Base-by-base conservation (phyloP, 2,329 filamentous ascomycete genomes). In the Akanthomyces lecanii region DNA sequence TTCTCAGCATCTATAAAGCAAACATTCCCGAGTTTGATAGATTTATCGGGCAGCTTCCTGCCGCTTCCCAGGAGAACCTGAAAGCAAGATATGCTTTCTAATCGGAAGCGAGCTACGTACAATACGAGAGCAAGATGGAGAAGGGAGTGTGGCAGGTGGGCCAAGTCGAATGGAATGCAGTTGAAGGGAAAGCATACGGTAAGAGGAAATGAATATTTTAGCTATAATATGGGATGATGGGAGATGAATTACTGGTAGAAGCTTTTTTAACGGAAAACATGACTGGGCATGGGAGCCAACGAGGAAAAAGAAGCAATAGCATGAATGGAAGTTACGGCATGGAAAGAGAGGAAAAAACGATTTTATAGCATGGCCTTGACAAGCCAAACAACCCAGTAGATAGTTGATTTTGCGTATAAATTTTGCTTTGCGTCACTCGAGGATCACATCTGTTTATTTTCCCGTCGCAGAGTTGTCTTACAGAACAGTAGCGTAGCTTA, bases 1-100 rank as follows among this genome's bases (percentile, higher is more conserved):
- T 82, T 21, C 74, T 86, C 65, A 77, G 77, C 63, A 76, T 80
- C 36, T 87, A 87, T 71, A 81, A 82, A 62, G 79, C 83, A 67
- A 80, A 87, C 66, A 87, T 87, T 59, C 83, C 84, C 16, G 80
- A 85, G 63, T 86, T 87, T 67, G 74, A 77, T 67, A 78, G 81
- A 23, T 87, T 87, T 66, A 69, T 87, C 53, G 71, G 71, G 21
- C 81, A 82, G 66, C 71, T 87, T 68, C 75, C 77, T 55, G 74
- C 79, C 11, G 74, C 78, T 57, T 82, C 86, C 63, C 81, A 79
- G 63, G 77, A 82, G 65, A 76, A 76, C 21, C 74, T 87, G 54
- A 78, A 77, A 67, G 66, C 73, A 44, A 79, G 76, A 30, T 87
- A 85, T 70, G 73, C 71, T 25, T 71, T 85, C 61, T 78, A 36